These are phyloP conservation scores for Clonostachys sp. DNA, from an alignment of 2,329 filamentous ascomycete genomes.

Conservation along the genomic window DNA sequence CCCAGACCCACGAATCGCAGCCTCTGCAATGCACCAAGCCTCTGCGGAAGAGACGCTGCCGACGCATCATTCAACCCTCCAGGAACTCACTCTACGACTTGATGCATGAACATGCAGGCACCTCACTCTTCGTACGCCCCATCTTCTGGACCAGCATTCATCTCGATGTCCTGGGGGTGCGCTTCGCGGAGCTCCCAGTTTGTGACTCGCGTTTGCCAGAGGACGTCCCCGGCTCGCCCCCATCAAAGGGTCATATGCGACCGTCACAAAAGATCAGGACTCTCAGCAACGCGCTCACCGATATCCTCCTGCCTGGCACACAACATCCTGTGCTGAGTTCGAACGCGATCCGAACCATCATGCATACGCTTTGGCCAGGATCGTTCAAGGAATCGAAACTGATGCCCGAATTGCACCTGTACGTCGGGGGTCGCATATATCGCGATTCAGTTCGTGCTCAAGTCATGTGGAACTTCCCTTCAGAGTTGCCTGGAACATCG, in stretches of 20 bases:
- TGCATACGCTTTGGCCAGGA: constrained; percentile 38
- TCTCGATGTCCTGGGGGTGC: constrained; percentile 36
- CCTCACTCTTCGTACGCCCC: constrained; percentile 44
- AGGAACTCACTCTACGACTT: constrained; percentile 47
- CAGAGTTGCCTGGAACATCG: neutral
- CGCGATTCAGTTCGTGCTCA: constrained; percentile 40
- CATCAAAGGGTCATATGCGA: constrained; percentile 25
- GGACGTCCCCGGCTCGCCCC: constrained; percentile 20
- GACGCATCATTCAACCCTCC: constrained; percentile 31
- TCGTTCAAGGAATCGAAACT: constrained; percentile 19
- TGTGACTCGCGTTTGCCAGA: constrained; percentile 34
- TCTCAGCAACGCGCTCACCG: constrained; percentile 37
- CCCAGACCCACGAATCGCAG: constrained; percentile 8
- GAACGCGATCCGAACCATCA: constrained; percentile 34
- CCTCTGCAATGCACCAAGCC: constrained; percentile 12
- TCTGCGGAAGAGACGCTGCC: constrained; percentile 5
- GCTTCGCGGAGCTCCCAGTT: constrained; percentile 36
- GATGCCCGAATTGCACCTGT: constrained; percentile 38
- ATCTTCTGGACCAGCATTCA: constrained; percentile 54
- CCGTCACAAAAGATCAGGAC: constrained; percentile 35
- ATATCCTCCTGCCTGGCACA: constrained; percentile 28
- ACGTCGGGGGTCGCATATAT: constrained; percentile 42
- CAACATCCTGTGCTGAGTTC: constrained; percentile 25
- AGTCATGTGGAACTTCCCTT: constrained; percentile 40
- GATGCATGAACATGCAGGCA: constrained; percentile 40